Conservation (phyloP, 1,284 basidiomycete genomes). For the Porogramme epimiltina region DNA sequence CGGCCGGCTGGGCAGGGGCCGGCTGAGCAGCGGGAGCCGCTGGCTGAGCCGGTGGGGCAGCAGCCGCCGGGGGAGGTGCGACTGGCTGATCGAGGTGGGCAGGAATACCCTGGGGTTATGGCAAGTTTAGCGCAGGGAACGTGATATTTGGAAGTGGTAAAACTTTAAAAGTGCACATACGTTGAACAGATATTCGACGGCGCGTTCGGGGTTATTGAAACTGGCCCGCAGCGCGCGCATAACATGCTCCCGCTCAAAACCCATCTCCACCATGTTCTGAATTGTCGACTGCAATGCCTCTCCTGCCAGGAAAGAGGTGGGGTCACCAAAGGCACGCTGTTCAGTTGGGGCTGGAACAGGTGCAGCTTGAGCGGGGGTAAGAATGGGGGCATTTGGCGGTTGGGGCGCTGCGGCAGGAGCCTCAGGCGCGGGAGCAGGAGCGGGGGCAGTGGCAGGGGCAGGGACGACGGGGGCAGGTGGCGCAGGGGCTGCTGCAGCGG, state of each 20-base stretch:
- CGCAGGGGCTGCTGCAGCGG: constrained; percentile 32
- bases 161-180: constrained; percentile 48
- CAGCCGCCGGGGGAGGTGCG: constrained; percentile 33
- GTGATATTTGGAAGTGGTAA: too few species aligned
- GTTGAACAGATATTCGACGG: constrained; percentile 96
- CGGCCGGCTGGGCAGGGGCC: constrained; percentile 34
- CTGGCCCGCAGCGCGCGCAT: constrained; percentile 88
- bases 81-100: constrained; percentile 57
- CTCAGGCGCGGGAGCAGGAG: constrained; percentile 15
- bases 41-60: constrained; percentile 40
- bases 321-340: constrained; percentile 46
- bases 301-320: constrained; percentile 73
- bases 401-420: constrained; percentile 39
- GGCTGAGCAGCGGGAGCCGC: constrained; percentile 36
- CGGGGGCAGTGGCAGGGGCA: constrained; percentile 35
- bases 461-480: constrained; percentile 32
- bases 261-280: constrained; percentile 91
- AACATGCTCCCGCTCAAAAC: constrained; percentile 88
- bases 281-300: constrained; percentile 75
- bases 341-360: constrained; percentile 40
- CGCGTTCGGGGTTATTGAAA: constrained; percentile 98
- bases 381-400: constrained; percentile 34
- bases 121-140: constrained; percentile 4
- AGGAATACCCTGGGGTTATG: constrained; percentile 71
- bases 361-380: constrained; percentile 38